Percentiles rank a stretch among this genome's conserved stretches.
phyloP scores from a whole-genome alignment of 441 rosid genomes.

The Croton setiger region DNA sequence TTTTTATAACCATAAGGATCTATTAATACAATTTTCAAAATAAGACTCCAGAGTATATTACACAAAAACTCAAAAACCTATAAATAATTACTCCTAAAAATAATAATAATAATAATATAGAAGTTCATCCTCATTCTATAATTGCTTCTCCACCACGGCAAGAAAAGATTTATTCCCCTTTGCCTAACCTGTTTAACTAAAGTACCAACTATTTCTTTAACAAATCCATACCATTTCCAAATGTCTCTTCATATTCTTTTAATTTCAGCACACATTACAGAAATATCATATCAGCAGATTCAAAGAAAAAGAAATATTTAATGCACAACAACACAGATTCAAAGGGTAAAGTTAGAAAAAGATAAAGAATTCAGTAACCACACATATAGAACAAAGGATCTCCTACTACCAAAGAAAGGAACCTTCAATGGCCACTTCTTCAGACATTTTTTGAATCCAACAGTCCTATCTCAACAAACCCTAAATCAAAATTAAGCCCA shows the following conservation, averaged over 20 bases:
- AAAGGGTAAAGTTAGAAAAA: too few relatives aligned
- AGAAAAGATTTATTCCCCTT: background rate
- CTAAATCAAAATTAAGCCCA: background rate
- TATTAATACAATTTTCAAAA: too few relatives aligned
- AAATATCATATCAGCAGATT: background rate
- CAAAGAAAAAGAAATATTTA: background rate
- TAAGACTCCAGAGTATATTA: too few relatives aligned
- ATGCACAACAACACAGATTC: background rate
- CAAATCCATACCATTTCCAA: background rate
- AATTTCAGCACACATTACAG: background rate
- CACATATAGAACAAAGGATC: background rate
- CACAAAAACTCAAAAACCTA: too few relatives aligned
- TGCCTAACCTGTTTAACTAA: background rate
- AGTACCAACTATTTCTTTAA: background rate
- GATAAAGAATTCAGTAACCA: too few relatives aligned
- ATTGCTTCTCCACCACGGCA: constrained; percentile 1
- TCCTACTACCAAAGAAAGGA: constrained; percentile 57
- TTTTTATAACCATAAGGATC: too few relatives aligned
- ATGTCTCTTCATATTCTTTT: background rate
- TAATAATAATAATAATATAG: too few relatives aligned
- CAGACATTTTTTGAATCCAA: constrained; percentile 5
- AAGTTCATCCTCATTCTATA: background rate
- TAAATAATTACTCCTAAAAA: too few relatives aligned
- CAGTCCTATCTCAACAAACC: constrained; percentile 10
- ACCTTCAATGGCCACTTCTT: constrained; percentile 35